Base-by-base conservation (phyloP, 495 filamentous ascomycete species). In the Neurospora tetrasperma region DNA sequence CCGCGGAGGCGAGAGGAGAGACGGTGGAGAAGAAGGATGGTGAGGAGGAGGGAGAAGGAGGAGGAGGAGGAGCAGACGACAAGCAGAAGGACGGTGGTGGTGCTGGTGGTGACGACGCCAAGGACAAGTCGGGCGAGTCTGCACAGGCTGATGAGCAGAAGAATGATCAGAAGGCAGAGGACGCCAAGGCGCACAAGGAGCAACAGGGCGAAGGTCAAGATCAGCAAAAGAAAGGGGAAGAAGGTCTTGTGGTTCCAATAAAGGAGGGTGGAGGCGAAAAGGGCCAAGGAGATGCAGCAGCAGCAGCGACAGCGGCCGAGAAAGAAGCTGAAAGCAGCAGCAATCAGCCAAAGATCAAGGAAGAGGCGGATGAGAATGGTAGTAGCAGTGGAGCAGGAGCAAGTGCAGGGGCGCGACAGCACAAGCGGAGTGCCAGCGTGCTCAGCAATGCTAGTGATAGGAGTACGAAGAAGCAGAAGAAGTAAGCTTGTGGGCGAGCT, bases 401-500 rank as follows among this genome's bases (percentile, higher is more conserved):
- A 70, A 62, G 39, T 8, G 35, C 39, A 44, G 40, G 35, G 39
- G 20, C 23, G 54, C 75, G 76, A 12, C 43, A 44, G 43, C 89
- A 90, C 70, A 94, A 94, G 83, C 84, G 92, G 59, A 93, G 91
- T 73, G 91, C 90, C 10, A 94, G 91, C 80, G 92, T 92, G 71
- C 76, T 94, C 40, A 94, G 91, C 79, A 81, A 81, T 54, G 79
- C 78, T 18, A 93, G 90, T 81, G 89, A 91, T 70, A 92, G 92
- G 84, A 92, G 89, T 74, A 78, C 82, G 0, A 93, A 94, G 82
- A 84, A 91, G 71, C 87, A 89, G 81, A 90, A 89, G 84, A 92
- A 91, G 81, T 92, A 85, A 66, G 54, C 27, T 66, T 66, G 54
- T 66, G 54, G 9, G 54, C 14, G 27, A 35, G 54, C 14, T 31